A percentile compares a stretch with the other conserved stretches of the same genome.
These are phyloP conservation scores for Phytopythium helicoides DNA, from an alignment of 352 stramenopile species.

Conservation along the genomic window DNA sequence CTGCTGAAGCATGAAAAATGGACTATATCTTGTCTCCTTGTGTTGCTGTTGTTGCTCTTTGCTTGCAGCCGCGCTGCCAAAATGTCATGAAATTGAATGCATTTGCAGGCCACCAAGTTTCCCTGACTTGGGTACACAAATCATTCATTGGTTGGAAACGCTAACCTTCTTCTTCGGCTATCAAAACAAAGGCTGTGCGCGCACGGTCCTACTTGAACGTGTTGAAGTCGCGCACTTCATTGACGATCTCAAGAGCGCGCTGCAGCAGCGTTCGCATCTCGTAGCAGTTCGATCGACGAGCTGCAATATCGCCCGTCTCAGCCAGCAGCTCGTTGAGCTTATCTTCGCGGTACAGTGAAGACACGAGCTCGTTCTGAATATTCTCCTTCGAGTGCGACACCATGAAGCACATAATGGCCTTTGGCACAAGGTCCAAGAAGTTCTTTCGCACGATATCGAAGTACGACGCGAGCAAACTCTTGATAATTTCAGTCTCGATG, in stretches of 20 bases:
- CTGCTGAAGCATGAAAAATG: too few species aligned
- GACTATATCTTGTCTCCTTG: too few species aligned
- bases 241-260: conserved; percentile 97
- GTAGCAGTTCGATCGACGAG: conserved; percentile 92
- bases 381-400: conserved; percentile 94
- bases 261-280: conserved; percentile 97
- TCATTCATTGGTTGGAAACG: conserved; percentile 1
- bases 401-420: conserved; percentile 99
- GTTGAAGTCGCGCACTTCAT: conserved; percentile 98
- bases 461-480: conserved; percentile 95
- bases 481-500: conserved; percentile 99
- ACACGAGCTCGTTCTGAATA: conserved; percentile 98
- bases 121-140: neutral
- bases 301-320: conserved; percentile 94
- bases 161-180: neutral
- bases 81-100: too few species aligned
- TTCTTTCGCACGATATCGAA: conserved; percentile 99
- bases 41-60: too few species aligned
- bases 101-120: too few species aligned
- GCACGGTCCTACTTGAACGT: conserved; percentile 86
- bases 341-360: conserved; percentile 95
- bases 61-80: too few species aligned
- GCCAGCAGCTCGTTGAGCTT: conserved; percentile 95
- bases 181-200: conserved; percentile 5
- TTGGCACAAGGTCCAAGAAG: conserved; percentile 99